These are phyloP conservation scores for Aspergillus ochraceus DNA, from an alignment of 2,329 filamentous ascomycete genomes.

Conservation along the genomic window DNA sequence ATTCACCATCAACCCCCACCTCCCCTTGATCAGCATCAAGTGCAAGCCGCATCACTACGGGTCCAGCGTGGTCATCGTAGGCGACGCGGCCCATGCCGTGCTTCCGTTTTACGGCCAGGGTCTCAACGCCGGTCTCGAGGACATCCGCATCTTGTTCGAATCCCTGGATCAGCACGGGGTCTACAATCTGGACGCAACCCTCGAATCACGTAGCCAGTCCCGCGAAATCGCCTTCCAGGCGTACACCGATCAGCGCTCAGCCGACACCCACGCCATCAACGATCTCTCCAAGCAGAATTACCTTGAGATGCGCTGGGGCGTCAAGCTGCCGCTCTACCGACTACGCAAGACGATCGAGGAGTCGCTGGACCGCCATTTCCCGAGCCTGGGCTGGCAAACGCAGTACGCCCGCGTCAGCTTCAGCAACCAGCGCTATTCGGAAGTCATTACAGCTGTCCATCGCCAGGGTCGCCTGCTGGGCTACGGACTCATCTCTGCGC, in stretches of 20 bases:
- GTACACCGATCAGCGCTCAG: conserved; percentile 72
- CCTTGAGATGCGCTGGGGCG: conserved; percentile 85
- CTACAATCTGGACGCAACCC: conserved; percentile 29
- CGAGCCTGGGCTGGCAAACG: conserved; percentile 80
- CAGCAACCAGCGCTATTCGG: conserved; percentile 85
- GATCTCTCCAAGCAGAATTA: conserved; percentile 91
- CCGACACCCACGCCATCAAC: conserved; percentile 86
- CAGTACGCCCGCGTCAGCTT: conserved; percentile 93
- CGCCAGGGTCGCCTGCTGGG: conserved; percentile 66
- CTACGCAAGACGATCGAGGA: conserved; percentile 87
- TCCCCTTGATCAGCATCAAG: conserved; percentile 91
- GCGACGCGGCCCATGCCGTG: conserved; percentile 96
- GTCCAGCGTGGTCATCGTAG: conserved; percentile 77
- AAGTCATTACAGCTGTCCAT: conserved; percentile 70
- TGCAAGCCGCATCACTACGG: conserved; percentile 83
- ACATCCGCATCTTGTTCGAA: conserved; percentile 84
- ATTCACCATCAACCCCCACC: conserved; percentile 79
- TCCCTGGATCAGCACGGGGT: conserved; percentile 69
- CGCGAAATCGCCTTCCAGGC: conserved; percentile 59
- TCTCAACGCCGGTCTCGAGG: conserved; percentile 95
- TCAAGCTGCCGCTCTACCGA: conserved; percentile 74
- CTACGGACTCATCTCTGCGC: conserved; percentile 28
- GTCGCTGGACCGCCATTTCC: conserved; percentile 72
- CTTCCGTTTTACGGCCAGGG: conserved; percentile 98
- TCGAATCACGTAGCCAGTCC: conserved; percentile 47